Base-by-base conservation (phyloP, 1,284 basidiomycete genomes). In the Ganoderma leucocontextum region DNA sequence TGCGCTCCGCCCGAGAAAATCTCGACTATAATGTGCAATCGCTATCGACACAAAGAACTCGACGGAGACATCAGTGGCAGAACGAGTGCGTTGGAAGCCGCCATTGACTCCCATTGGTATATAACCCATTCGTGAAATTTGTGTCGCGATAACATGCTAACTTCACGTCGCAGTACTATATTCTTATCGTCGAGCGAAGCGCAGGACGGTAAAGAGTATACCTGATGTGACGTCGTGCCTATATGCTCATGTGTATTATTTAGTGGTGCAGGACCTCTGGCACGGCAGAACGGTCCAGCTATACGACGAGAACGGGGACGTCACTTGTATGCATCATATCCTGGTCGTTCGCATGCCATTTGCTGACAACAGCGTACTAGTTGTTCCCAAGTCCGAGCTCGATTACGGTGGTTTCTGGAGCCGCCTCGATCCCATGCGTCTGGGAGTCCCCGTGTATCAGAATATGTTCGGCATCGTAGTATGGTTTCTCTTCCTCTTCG, bases 171-270 rank as follows among this genome's bases (percentile, higher is more conserved):
- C 62, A 94, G 93, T 72, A 85, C 87, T 41, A 92, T 95, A 73
- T 98, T 98, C 80, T 81, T 98, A 53, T 95, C 94, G 8, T 97
- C 94, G 0, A 90, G 81, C 64, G 96, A 98, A 81, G 89, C 94
- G 9, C 96, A 98, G 79, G 86, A 93, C 75, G 89, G 93, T 92
- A 65, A 72, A 82, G 75, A 38, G 12, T 4, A 35, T 41, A 8
- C 22, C 29, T 25, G 39, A 64, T 39, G 38, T 61, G 25, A 38
- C 39, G 36, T 60, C 60, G 29, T n/a, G 49, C 13, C 17, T 22
- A 44, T 22, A 65, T 42, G 67, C 58, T 67, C 10, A 62, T 9
- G 9, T 25, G 29, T 35, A 38, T 60, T 13, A 29, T 44, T 0
- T 42, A 93, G 91, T 93, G 19, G 88, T 93, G 29, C 86, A 86